Percentiles rank a stretch among this genome's conserved stretches.
Evolutionary conservation across 768 basidiomycete genomes (phyloP).

Genomic region (Dentipellis sp.): DNA sequence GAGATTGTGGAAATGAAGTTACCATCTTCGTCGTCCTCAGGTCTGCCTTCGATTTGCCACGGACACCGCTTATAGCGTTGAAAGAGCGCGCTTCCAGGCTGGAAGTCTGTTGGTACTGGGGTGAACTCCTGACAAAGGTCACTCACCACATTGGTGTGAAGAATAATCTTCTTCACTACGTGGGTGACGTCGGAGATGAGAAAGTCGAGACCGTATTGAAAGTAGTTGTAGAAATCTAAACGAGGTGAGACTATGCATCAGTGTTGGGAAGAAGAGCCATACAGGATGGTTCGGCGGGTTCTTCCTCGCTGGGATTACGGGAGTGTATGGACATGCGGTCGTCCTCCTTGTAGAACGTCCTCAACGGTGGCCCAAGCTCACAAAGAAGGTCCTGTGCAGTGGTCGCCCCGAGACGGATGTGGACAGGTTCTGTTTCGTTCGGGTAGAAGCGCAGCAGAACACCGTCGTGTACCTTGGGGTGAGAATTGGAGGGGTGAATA

Average conservation of each 20-base stretch:
- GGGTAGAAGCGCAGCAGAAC: slow-evolving; percentile 63
- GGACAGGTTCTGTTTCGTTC: slow-evolving; percentile 37
- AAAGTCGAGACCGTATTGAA: slow-evolving; percentile 85
- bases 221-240: slow-evolving; percentile 88
- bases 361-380: slow-evolving; percentile 71
- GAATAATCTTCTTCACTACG: slow-evolving; percentile 71
- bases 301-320: slow-evolving; percentile 31
- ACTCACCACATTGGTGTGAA: slow-evolving; percentile 82
- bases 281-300: slow-evolving; percentile 44
- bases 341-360: slow-evolving; percentile 82
- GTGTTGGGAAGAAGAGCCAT: slow-evolving; percentile 10
- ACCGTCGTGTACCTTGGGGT: slow-evolving; percentile 60
- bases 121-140: neutral
- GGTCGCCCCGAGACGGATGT: slow-evolving; percentile 62
- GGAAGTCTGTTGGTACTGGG: neutral
- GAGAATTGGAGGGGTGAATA: neutral
- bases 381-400: slow-evolving; percentile 75
- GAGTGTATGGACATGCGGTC: slow-evolving; percentile 81
- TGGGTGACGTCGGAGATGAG: slow-evolving; percentile 67
- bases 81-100: slow-evolving; percentile 87
- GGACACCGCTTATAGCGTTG: slow-evolving; percentile 88
- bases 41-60: slow-evolving; percentile 76
- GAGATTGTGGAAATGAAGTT: slow-evolving; percentile 3
- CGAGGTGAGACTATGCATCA: neutral
- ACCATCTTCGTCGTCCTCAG: slow-evolving; percentile 84